Conservation (phyloP, 73 alveolate genomes). For the Paramecium octaurelia region DNA sequence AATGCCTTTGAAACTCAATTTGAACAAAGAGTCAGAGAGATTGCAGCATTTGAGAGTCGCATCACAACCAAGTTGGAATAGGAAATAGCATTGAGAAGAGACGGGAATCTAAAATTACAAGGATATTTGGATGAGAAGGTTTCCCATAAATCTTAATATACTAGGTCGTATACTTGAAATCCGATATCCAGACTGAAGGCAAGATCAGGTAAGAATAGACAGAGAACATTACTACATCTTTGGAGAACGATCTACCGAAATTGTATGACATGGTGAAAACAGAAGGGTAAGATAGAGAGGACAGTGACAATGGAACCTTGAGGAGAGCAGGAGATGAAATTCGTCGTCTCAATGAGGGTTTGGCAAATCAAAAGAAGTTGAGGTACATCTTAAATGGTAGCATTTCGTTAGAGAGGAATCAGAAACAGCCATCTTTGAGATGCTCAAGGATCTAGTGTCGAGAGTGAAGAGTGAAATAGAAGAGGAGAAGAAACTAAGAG, state of each 20-base stretch:
- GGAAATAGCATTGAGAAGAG: slow-evolving; percentile 54
- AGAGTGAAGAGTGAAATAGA: slow-evolving; percentile 90
- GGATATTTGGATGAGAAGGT: slow-evolving; percentile 62
- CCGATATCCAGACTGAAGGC: slow-evolving; percentile 61
- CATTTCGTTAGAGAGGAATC: slow-evolving; percentile 80
- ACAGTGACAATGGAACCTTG: slow-evolving; percentile 44
- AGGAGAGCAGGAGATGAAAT: slow-evolving; percentile 66
- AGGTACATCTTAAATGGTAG: neutral
- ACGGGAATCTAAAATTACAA: slow-evolving; percentile 38
- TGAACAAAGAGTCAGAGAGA: slow-evolving; percentile 58
- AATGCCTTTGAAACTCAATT: slow-evolving; percentile 54
- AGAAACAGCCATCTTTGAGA: slow-evolving; percentile 90
- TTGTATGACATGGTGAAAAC: slow-evolving; percentile 56
- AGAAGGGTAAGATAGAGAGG: slow-evolving; percentile 63
- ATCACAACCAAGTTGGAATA: slow-evolving; percentile 55
- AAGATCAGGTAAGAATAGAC: slow-evolving; percentile 56
- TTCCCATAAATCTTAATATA: neutral
- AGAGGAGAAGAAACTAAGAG: slow-evolving; percentile 90
- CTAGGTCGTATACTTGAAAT: slow-evolving; percentile 48
- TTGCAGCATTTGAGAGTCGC: slow-evolving; percentile 58
- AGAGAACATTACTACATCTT: slow-evolving; percentile 49
- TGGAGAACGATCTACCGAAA: slow-evolving; percentile 60
- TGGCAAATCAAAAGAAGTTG: slow-evolving; percentile 48
- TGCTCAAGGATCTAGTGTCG: slow-evolving; percentile 84
- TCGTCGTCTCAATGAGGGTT: slow-evolving; percentile 43